Evolutionary conservation across 2,329 filamentous ascomycete species (phyloP), one percentile per base, ranked within the genome.

Genomic region (Chrysoporthe puriensis): DNA sequence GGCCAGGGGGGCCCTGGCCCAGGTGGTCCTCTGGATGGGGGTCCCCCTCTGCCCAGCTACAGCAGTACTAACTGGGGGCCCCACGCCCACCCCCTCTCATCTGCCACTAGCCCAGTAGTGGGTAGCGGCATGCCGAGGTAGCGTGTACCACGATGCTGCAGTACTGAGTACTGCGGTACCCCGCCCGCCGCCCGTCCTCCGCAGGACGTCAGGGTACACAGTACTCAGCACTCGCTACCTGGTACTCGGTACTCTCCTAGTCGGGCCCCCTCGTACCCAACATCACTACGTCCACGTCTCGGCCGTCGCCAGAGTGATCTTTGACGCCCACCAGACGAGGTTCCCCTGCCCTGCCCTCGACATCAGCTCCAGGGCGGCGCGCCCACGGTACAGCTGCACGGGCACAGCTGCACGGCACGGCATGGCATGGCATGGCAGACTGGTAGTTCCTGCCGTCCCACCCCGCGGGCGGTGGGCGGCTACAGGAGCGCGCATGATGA

Each of bases 1-100:
- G 48, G 56, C 64, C 54, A 40, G 64, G 64, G 64, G 64, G 64
- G 34, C 62, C 64, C 64, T 56, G 62, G 64, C 58, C 58, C 26
- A 57, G 58, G 64, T 57, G 64, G 18, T 66, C 42, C 26, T 26
- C 26, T 26, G 26, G 26, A 26, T 26, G 26, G 26, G 26, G 26
- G 26, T 26, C 26, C 26, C 26, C 26, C 26, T 26, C 26, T 26
- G 26, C 26, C 26, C 26, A 26, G 26, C 26, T 26, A 26, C 26
- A 26, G 26, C 26, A 26, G 26, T 26, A 26, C 26, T 26, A 26
- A 26, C 26, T 26, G 26, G 26, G 52, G 26, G 26, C 26, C n/a
- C 52, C 52, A 18, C 52, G 6, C 18, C 1, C 44, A 3, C 52
- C n/a, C 5, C 52, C 52, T 26, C 32, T 56, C 52, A 13, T 14